Conservation (phyloP, 306 rosid genomes). For the Cajanus cajan region DNA sequence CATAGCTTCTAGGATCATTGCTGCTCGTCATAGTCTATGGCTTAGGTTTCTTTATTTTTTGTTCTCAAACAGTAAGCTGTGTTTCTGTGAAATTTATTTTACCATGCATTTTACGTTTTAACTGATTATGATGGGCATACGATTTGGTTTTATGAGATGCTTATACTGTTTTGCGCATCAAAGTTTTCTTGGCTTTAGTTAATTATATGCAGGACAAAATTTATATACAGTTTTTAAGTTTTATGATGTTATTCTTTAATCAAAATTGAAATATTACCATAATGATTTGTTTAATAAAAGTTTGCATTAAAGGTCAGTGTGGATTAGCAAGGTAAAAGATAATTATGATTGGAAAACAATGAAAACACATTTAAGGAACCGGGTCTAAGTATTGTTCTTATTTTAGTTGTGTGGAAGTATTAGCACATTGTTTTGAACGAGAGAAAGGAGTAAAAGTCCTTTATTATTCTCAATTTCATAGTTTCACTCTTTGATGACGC, state of each 20-base stretch:
- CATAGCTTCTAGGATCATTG: slow-evolving; percentile 1
- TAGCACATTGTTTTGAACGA: not conserved
- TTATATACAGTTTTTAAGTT: no score
- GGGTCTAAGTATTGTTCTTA: not conserved
- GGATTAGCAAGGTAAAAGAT: no score
- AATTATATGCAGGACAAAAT: not conserved
- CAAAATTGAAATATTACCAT: not conserved
- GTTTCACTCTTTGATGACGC: not conserved
- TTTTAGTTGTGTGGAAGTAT: not conserved
- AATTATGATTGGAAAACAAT: not conserved
- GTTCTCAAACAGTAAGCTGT: not conserved
- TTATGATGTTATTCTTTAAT: not conserved
- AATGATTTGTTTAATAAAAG: not conserved
- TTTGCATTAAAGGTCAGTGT: no score
- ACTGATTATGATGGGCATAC: slow-evolving; percentile 7
- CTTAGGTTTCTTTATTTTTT: not conserved
- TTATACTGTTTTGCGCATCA: not conserved
- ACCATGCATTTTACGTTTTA: not conserved
- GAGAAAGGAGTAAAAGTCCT: not conserved
- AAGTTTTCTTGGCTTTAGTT: not conserved
- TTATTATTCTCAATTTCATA: not conserved
- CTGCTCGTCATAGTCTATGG: slow-evolving; percentile 6
- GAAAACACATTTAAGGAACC: not conserved
- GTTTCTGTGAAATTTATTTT: not conserved
- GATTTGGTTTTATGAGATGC: not conserved